phyloP scores from a whole-genome alignment of 2,329 filamentous ascomycete species.

The Aspergillus fructus region DNA sequence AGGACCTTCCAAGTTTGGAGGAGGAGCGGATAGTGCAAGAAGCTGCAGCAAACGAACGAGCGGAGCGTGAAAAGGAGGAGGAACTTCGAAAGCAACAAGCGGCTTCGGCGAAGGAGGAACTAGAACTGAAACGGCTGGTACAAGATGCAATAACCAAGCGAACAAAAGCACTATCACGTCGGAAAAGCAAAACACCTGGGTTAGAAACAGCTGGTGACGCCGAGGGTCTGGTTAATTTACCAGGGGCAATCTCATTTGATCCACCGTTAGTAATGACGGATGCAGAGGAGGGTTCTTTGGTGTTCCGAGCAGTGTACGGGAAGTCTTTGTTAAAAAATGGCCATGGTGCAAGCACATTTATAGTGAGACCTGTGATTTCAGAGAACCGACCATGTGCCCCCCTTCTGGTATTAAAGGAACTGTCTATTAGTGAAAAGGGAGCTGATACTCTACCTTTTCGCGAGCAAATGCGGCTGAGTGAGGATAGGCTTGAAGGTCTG shows the following conservation, averaged over 20 bases:
- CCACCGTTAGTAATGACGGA: constrained; percentile 57
- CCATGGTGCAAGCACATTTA: constrained; percentile 62
- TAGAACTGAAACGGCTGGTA: constrained; percentile 38
- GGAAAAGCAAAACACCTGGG: constrained; percentile 38
- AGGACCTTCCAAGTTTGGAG: constrained; percentile 79
- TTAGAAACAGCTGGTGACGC: constrained; percentile 29
- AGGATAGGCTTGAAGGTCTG: constrained; percentile 71
- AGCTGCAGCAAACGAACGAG: constrained; percentile 61
- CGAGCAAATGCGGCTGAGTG: constrained; percentile 72
- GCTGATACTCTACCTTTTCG: constrained; percentile 67
- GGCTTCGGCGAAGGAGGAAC: constrained; percentile 42
- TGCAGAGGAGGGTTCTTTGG: constrained; percentile 60
- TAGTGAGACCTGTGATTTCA: constrained; percentile 67
- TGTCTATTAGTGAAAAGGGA: constrained; percentile 57
- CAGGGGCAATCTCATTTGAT: constrained; percentile 43
- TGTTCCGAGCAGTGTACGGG: constrained; percentile 70
- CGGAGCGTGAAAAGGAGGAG: constrained; percentile 52
- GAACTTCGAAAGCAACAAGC: constrained; percentile 44
- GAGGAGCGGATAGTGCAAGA: constrained; percentile 85
- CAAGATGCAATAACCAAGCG: constrained; percentile 41
- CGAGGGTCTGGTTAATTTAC: constrained; percentile 34
- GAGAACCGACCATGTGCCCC: constrained; percentile 57
- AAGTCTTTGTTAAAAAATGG: constrained; percentile 67
- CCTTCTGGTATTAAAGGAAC: constrained; percentile 72
- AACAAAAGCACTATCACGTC: constrained; percentile 38